Conservation (phyloP, 805 yeast species). For the Starmerella stigmatis region DNA sequence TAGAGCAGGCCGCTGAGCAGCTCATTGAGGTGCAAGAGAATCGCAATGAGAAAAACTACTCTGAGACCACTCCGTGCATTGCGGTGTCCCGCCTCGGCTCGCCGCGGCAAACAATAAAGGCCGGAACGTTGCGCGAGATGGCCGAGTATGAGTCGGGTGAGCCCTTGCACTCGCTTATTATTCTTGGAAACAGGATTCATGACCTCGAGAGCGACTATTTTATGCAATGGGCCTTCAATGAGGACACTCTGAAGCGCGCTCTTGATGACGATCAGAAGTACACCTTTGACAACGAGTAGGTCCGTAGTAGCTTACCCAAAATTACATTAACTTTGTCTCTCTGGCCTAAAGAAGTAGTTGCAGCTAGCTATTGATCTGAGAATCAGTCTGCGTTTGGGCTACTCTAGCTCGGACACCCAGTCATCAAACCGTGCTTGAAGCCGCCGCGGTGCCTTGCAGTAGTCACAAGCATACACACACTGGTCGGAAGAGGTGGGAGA, state of each 20-base stretch:
- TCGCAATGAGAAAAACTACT: constrained; percentile 67
- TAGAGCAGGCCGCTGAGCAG: constrained; percentile 80
- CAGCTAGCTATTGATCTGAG: not conserved
- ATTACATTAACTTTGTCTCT: no score
- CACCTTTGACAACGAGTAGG: constrained; percentile 2
- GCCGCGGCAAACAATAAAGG: constrained; percentile 68
- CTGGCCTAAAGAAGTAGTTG: no score
- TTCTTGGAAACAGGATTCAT: constrained; percentile 85
- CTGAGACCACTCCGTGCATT: constrained; percentile 81
- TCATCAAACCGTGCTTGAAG: constrained; percentile 13
- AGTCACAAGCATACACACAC: constrained; percentile 75
- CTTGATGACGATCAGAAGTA: constrained; percentile 34
- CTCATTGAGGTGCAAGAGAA: constrained; percentile 75
- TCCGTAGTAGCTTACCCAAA: no score
- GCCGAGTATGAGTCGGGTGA: constrained; percentile 82
- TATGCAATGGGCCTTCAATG: constrained; percentile 60
- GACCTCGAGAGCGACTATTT: constrained; percentile 83
- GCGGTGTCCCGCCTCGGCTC: constrained; percentile 89
- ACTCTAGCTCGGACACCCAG: constrained; percentile 12
- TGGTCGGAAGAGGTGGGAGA: constrained; percentile 39
- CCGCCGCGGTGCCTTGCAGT: constrained; percentile 39
- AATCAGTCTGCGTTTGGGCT: not conserved
- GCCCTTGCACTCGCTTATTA: constrained; percentile 83
- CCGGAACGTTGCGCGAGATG: constrained; percentile 71
- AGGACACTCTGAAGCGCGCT: constrained; percentile 39